Base-by-base conservation (phyloP, 495 filamentous ascomycete genomes). In the Xylaria palmicola region DNA sequence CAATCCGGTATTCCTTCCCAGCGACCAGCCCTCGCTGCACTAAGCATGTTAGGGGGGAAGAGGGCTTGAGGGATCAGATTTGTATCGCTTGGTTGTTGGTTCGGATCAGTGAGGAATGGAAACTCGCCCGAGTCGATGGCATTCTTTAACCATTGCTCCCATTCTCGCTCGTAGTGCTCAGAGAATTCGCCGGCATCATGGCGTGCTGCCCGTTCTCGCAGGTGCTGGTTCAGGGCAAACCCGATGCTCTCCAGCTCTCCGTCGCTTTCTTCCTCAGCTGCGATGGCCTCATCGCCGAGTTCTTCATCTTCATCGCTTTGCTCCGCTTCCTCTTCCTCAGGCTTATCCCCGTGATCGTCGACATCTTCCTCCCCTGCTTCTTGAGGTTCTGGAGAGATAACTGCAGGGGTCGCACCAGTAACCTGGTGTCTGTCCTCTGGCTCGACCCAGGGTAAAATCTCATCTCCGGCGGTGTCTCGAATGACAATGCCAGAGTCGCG, bases 101-200 rank as follows among this genome's bases (percentile, higher is more conserved):
- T 73, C 58, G 75, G 77, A 29, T 76, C 75, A 12, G 75, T 69
- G 17, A 75, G 71, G 48, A 75, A 72, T 22, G 77, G 74, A 15
- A 84, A 65, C 57, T 80, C 75, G 53, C 82, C 82, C 9, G 76
- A 73, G 52, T 93, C 91, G 32, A 87, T 84, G 45, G 86, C 86
- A 65, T 91, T 89, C 71, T 92, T 93, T 36, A 94, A 72, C 88
- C 89, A 94, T 73, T 91, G 89, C 72, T 94, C 90, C 86, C 86
- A 93, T 60, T 89, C 88, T 56, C 88, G 86, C 66, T 95, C 90
- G 36, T 91, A 79, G 20, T 85, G 83, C 34, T 86, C 82, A 6
- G 72, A 84, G 62, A 71, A 77, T 79, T 75, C 88, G 68, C 81
- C 87, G 60, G 77, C 86, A 75, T 77, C 88, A 58, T 74, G 72